These are phyloP conservation scores for Hypericum perforatum DNA, from an alignment of 345 rosid genomes.

Conservation along the genomic window DNA sequence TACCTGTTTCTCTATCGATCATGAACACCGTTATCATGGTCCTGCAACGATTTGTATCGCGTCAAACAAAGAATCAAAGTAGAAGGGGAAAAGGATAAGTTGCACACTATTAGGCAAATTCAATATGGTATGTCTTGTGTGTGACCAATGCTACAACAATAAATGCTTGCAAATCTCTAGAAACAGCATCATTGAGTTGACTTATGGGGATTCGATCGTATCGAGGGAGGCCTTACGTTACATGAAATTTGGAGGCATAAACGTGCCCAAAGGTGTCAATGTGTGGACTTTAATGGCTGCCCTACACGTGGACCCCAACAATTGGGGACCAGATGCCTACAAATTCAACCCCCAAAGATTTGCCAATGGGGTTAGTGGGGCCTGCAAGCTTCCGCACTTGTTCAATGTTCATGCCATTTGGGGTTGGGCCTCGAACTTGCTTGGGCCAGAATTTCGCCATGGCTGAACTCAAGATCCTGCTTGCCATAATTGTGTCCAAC, in stretches of 20 bases:
- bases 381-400: slow-evolving; percentile 28
- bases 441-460: slow-evolving; percentile 42
- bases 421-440: slow-evolving; percentile 34
- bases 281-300: slow-evolving; percentile 24
- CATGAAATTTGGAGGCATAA: slow-evolving; percentile 25
- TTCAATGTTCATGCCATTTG: slow-evolving; percentile 44
- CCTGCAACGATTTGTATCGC: slow-evolving; percentile 18
- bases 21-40: slow-evolving; percentile 47
- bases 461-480: slow-evolving; percentile 34
- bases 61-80: no score
- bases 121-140: no score
- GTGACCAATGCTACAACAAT: no score
- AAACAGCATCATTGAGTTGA: background rate
- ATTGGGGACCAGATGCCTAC: slow-evolving; percentile 38
- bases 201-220: slow-evolving; percentile 8
- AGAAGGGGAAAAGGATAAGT: no score
- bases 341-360: slow-evolving; percentile 31
- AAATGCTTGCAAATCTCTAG: no score
- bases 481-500: slow-evolving; percentile 20
- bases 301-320: slow-evolving; percentile 35
- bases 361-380: slow-evolving; percentile 24
- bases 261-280: slow-evolving; percentile 29
- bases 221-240: slow-evolving; percentile 40
- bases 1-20: slow-evolving; percentile 38
- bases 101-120: no score